Evolutionary conservation across 208 protist genomes (phyloP).

Genomic region (Trypanosoma mega): DNA sequence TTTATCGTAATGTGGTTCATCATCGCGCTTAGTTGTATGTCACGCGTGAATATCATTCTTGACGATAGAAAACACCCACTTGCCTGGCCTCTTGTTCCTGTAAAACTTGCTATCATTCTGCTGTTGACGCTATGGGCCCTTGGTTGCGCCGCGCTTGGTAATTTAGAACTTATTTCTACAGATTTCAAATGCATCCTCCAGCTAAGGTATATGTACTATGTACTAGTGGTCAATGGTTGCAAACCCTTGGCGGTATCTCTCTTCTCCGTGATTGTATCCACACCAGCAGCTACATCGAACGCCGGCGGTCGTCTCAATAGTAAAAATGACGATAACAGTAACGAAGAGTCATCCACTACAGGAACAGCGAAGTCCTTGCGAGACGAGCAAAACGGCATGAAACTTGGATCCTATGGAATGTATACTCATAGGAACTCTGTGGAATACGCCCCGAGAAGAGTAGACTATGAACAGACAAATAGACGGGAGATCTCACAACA

Average conservation of each 20-base stretch:
- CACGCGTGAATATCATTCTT: constrained; percentile 7
- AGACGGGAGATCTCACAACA: no score
- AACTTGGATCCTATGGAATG: no score
- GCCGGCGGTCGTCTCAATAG: not conserved
- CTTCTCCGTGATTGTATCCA: constrained; percentile 20
- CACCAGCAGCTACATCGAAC: constrained; percentile 4
- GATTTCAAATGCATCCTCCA: constrained; percentile 6
- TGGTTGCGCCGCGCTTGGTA: constrained; percentile 2
- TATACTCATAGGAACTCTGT: no score
- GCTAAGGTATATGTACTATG: not conserved
- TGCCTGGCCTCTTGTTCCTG: constrained; percentile 4
- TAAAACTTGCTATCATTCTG: constrained; percentile 14
- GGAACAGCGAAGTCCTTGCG: no score
- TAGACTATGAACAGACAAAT: no score
- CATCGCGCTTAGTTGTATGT: constrained; percentile 5
- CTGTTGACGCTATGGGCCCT: constrained; percentile 9
- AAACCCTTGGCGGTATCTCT: constrained; percentile 4
- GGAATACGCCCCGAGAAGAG: no score
- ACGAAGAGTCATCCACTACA: no score
- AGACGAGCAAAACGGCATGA: no score
- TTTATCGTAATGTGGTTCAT: constrained; percentile 18
- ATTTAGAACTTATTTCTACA: constrained; percentile 10
- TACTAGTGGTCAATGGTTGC: constrained; percentile 4
- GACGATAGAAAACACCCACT: constrained; percentile 14
- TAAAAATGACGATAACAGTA: no score